These are phyloP conservation scores for Pleurotus giganteus DNA, from an alignment of 768 basidiomycete species.

Conservation along the genomic window DNA sequence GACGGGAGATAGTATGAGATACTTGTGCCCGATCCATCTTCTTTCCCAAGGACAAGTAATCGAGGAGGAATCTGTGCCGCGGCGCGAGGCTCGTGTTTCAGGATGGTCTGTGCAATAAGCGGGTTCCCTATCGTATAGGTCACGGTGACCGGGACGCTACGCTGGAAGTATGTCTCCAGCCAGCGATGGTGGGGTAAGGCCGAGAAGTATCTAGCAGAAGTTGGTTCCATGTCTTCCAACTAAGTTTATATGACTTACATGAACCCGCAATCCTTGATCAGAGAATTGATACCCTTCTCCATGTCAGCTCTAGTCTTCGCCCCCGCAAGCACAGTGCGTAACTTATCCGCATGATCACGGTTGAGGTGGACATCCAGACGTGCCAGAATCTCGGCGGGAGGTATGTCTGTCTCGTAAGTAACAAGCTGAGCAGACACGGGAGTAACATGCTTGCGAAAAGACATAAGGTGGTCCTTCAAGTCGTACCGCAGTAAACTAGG, in stretches of 20 bases:
- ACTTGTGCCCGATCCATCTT: conserved; percentile 33
- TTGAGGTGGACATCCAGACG: conserved; percentile 43
- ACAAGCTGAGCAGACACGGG: conserved; percentile 39
- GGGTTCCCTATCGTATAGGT: conserved; percentile 54
- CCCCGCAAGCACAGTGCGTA: conserved; percentile 20
- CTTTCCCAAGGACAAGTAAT: conserved; percentile 40
- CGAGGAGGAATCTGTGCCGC: conserved; percentile 45
- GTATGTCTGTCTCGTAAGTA: conserved; percentile 38
- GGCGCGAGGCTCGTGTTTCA: conserved; percentile 37
- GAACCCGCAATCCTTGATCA: conserved; percentile 37
- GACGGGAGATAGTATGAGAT: conserved; percentile 49
- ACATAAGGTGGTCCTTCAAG: neutral
- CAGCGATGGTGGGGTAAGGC: conserved; percentile 35
- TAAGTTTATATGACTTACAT: conserved; percentile 32
- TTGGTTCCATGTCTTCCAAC: neutral
- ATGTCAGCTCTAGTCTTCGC: conserved; percentile 36
- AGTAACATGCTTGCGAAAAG: conserved; percentile 17
- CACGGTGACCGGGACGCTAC: conserved; percentile 26
- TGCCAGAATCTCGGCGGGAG: conserved; percentile 38
- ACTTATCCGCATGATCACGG: conserved; percentile 29
- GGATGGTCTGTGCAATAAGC: conserved; percentile 42
- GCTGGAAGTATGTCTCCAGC: conserved; percentile 28
- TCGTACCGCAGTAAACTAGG: neutral
- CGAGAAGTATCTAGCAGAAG: conserved; percentile 35
- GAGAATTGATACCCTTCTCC: conserved; percentile 26